phyloP scores from a whole-genome alignment of 306 rosid species.

The Glycine soja region DNA sequence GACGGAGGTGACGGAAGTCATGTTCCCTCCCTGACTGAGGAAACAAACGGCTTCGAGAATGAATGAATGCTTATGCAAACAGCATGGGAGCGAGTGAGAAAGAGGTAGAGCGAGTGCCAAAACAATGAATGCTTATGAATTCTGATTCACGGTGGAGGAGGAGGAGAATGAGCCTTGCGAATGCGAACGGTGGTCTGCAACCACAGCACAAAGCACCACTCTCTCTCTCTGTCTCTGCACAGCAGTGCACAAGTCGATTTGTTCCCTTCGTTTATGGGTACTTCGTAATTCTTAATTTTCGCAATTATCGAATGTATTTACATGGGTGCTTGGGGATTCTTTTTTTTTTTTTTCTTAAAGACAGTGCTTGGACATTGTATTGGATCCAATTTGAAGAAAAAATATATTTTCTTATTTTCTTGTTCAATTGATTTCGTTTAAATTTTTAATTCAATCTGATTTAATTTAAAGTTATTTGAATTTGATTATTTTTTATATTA shows the following conservation, averaged over 20 bases:
- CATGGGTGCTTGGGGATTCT: too few species aligned
- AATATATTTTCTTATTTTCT: too few species aligned
- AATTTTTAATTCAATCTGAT: too few species aligned
- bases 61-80: slow-evolving; percentile 24
- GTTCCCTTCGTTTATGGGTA: neutral
- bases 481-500: too few species aligned
- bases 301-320: too few species aligned
- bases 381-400: too few species aligned
- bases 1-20: slow-evolving; percentile 77
- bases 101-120: neutral
- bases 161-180: too few species aligned
- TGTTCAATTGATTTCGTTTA: too few species aligned
- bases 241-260: neutral
- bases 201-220: neutral
- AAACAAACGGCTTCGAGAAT: slow-evolving; percentile 24
- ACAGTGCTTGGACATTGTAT: too few species aligned
- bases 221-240: neutral
- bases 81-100: slow-evolving; percentile 41
- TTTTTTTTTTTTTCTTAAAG: too few species aligned
- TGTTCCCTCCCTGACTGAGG: slow-evolving; percentile 38
- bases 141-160: neutral
- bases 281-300: neutral
- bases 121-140: neutral
- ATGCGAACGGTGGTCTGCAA: neutral
- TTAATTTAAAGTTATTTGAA: too few species aligned